These are phyloP conservation scores for Colletotrichum tanaceti DNA, from an alignment of 2,329 filamentous ascomycete genomes.

Conservation along the genomic window DNA sequence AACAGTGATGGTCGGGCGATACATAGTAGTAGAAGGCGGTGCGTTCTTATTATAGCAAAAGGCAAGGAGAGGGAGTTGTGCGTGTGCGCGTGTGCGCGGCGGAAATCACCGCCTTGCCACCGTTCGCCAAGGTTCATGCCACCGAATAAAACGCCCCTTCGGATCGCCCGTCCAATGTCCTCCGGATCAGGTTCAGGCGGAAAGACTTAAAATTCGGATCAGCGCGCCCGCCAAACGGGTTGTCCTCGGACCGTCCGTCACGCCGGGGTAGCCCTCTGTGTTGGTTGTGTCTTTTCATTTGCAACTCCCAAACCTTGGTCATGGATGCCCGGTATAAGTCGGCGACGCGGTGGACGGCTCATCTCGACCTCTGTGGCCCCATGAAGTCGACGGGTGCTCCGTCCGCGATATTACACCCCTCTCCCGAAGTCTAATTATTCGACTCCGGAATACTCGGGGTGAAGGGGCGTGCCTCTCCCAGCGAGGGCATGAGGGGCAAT, in stretches of 20 bases:
- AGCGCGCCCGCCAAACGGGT: conserved; percentile 9
- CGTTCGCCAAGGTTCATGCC: neutral
- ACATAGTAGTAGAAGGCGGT: too few relatives aligned
- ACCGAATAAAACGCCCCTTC: neutral
- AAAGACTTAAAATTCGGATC: neutral
- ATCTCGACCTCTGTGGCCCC: too few relatives aligned
- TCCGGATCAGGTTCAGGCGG: conserved; percentile 33
- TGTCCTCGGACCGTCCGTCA: conserved; percentile 17
- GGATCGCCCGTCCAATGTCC: conserved; percentile 24
- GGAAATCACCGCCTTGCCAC: neutral
- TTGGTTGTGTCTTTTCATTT: too few relatives aligned
- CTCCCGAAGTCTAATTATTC: conserved; percentile 26
- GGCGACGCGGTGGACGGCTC: too few relatives aligned
- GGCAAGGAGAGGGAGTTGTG: neutral
- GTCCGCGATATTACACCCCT: conserved; percentile 15
- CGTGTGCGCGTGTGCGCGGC: neutral
- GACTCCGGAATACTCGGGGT: conserved; percentile 26
- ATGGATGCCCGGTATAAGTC: conserved; percentile 29
- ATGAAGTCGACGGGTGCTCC: conserved; percentile 12
- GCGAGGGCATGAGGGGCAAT: too few relatives aligned
- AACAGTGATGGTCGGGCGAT: too few relatives aligned
- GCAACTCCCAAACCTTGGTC: conserved; percentile 23
- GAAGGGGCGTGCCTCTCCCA: too few relatives aligned
- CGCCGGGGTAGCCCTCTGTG: too few relatives aligned
- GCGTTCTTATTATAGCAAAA: too few relatives aligned